phyloP scores from a whole-genome alignment of 495 filamentous ascomycete genomes.

The Penicillium tannophilum region DNA sequence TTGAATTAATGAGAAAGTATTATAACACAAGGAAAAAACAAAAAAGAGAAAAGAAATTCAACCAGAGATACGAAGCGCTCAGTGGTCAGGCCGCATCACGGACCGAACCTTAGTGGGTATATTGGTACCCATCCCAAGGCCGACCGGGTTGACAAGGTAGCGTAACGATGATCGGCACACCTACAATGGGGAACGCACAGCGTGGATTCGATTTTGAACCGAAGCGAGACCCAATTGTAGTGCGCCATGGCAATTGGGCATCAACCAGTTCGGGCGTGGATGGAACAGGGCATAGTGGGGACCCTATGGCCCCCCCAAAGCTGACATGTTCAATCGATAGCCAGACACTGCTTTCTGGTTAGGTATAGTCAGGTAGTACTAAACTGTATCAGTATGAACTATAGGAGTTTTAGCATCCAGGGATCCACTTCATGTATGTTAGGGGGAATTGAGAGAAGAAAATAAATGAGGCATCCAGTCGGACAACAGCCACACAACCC shows the following conservation, averaged over 20 bases:
- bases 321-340: constrained; percentile 42
- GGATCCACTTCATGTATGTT: constrained; percentile 3
- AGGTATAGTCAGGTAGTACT: constrained; percentile 1
- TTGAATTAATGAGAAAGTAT: constrained; percentile 9
- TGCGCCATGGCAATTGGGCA: constrained; percentile 45
- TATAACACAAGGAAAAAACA: constrained; percentile 6
- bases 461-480: constrained; percentile 9
- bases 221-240: constrained; percentile 35
- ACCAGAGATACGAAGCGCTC: constrained; percentile 13
- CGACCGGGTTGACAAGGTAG: constrained; percentile 18
- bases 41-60: constrained; percentile 5
- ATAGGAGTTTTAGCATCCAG: background rate
- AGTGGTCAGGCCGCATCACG: constrained; percentile 15
- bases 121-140: constrained; percentile 34
- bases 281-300: constrained; percentile 25
- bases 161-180: constrained; percentile 24
- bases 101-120: constrained; percentile 34
- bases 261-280: constrained; percentile 36
- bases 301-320: constrained; percentile 20
- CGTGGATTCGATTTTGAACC: constrained; percentile 29
- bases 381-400: background rate
- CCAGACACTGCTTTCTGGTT: constrained; percentile 26
- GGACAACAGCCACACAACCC: constrained; percentile 5
- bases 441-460: background rate
- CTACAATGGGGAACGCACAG: constrained; percentile 26